Evolutionary conservation across 805 yeast genomes (phyloP).

Genomic region (Saccharomycopsis lassenensis): DNA sequence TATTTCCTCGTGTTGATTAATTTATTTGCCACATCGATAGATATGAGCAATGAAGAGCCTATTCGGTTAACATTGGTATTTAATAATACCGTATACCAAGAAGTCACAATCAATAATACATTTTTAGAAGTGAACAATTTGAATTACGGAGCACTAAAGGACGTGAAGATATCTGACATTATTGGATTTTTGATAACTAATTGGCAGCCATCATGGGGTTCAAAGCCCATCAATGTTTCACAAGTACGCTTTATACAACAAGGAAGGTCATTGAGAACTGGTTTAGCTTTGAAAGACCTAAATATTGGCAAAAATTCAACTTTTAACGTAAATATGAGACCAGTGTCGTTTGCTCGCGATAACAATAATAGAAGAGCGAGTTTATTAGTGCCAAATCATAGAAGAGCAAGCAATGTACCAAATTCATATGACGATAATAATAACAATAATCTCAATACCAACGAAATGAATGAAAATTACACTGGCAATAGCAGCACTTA

Average conservation of each 20-base stretch:
- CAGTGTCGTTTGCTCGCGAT: slow-evolving; percentile 8
- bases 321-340: background rate
- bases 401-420: too few relatives aligned
- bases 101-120: slow-evolving; percentile 14
- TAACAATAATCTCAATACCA: background rate
- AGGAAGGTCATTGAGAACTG: slow-evolving; percentile 13
- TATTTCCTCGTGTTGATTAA: background rate
- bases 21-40: too few relatives aligned
- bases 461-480: background rate
- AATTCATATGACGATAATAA: background rate
- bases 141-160: slow-evolving; percentile 2
- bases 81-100: slow-evolving; percentile 8
- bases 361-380: slow-evolving; percentile 11
- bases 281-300: slow-evolving; percentile 8
- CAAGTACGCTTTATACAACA: slow-evolving; percentile 11
- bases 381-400: slow-evolving; percentile 17
- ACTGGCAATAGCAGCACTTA: too few relatives aligned
- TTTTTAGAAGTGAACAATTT: slow-evolving; percentile 15
- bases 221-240: slow-evolving; percentile 11
- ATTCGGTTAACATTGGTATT: slow-evolving; percentile 11
- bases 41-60: slow-evolving; percentile 2
- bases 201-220: slow-evolving; percentile 18
- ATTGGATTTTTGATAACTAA: slow-evolving; percentile 11
- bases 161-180: slow-evolving; percentile 14
- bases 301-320: slow-evolving; percentile 1